phyloP scores from a whole-genome alignment of 2,329 filamentous ascomycete species.

The Huntiella savannae region DNA sequence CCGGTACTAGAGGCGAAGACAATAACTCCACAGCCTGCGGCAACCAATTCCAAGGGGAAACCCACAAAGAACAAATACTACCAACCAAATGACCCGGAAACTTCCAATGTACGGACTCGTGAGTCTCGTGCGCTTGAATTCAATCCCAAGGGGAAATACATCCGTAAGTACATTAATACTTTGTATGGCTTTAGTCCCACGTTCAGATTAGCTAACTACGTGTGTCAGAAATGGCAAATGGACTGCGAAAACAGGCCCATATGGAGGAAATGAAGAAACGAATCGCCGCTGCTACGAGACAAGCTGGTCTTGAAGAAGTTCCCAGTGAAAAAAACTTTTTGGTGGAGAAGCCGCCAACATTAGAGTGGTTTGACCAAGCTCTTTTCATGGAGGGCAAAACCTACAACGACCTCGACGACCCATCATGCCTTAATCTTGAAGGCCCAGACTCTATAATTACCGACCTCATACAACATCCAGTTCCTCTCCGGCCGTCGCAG shows the following conservation, averaged over 20 bases:
- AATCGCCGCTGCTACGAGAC: conserved; percentile 71
- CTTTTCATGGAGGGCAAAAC: conserved; percentile 51
- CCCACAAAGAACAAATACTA: conserved; percentile 55
- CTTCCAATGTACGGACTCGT: conserved; percentile 41
- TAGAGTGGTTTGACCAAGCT: conserved; percentile 97
- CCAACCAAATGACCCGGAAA: conserved; percentile 46
- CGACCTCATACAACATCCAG: conserved; percentile 78
- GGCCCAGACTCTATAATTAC: conserved; percentile 76
- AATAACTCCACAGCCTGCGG: conserved; percentile 21
- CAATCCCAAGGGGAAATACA: conserved; percentile 94
- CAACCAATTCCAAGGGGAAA: conserved; percentile 9
- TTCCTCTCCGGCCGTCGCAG: conserved; percentile 77
- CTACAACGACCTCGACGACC: conserved; percentile 52
- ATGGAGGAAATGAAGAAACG: conserved; percentile 89
- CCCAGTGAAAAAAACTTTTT: conserved; percentile 80
- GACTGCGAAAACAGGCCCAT: conserved; percentile 67
- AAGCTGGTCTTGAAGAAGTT: conserved; percentile 78
- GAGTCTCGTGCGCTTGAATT: conserved; percentile 65
- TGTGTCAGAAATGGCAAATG: conserved; percentile 52
- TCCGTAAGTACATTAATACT: conserved; percentile 23
- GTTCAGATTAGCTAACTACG: not conserved
- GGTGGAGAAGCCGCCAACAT: conserved; percentile 62
- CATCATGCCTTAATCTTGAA: conserved; percentile 50
- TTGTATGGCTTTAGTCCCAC: not conserved
- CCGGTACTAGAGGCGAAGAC: conserved; percentile 48